Evolutionary conservation across 805 yeast species (phyloP).

Genomic region (Komagataella pastoris): DNA sequence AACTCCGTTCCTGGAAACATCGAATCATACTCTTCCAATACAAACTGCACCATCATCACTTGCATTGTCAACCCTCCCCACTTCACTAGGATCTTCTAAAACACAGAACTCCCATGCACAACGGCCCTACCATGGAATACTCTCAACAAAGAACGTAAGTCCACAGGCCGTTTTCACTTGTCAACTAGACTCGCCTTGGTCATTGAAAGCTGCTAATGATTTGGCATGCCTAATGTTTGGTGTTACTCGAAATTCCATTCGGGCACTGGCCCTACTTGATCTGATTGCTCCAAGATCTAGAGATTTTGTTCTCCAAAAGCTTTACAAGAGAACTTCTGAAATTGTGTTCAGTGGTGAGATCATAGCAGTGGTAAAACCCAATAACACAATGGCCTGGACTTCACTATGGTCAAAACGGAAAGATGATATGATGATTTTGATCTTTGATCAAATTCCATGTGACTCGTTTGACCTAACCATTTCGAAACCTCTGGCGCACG

Average conservation of each 20-base stretch:
- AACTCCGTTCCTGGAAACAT: conserved; percentile 44
- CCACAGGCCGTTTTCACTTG: conserved; percentile 86
- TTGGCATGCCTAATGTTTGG: conserved; percentile 83
- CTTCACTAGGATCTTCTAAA: conserved; percentile 3
- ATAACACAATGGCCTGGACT: conserved; percentile 63
- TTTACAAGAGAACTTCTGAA: conserved; percentile 24
- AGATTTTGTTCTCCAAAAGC: conserved; percentile 48
- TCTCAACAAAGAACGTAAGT: conserved; percentile 53
- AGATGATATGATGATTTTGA: conserved; percentile 60
- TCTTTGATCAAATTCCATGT: conserved; percentile 76
- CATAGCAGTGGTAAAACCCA: conserved; percentile 63
- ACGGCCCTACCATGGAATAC: conserved; percentile 37
- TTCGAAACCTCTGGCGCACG: conserved; percentile 18
- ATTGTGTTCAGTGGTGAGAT: conserved; percentile 74
- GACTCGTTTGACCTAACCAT: conserved; percentile 48
- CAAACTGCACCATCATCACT: conserved; percentile 8
- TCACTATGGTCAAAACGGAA: conserved; percentile 83
- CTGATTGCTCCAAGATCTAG: conserved; percentile 68
- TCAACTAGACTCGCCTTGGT: conserved; percentile 62
- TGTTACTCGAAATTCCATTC: conserved; percentile 49
- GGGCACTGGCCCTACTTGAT: conserved; percentile 55
- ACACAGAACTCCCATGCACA: conserved; percentile 1
- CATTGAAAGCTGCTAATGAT: conserved; percentile 75
- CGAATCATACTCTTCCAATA: conserved; percentile 9
- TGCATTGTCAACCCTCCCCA: conserved; percentile 15